A percentile compares a stretch with the other conserved stretches of the same genome.
phyloP scores from a whole-genome alignment of 805 yeast species.

The Lachancea nothofagi region DNA sequence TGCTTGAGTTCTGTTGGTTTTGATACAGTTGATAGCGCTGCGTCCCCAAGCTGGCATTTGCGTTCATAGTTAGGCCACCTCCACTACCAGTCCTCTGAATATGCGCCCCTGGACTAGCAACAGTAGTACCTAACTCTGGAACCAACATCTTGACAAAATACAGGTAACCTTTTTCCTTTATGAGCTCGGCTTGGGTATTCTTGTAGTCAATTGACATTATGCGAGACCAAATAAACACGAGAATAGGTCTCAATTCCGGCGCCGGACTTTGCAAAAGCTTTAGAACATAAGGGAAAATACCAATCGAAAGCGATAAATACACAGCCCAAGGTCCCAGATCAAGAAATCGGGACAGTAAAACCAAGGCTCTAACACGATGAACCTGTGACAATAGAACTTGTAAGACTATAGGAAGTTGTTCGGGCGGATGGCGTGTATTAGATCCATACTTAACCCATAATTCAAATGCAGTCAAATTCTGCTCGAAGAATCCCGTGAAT shows the following conservation, averaged over 20 bases:
- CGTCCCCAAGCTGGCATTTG: conserved; percentile 15
- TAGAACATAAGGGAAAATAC: conserved; percentile 91
- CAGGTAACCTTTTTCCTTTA: conserved; percentile 84
- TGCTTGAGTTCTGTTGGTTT: conserved; percentile 8
- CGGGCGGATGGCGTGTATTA: conserved; percentile 80
- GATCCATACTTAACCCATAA: conserved; percentile 92
- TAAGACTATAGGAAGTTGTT: conserved; percentile 87
- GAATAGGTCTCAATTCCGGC: conserved; percentile 86
- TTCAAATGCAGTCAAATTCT: conserved; percentile 92
- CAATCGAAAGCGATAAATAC: conserved; percentile 83
- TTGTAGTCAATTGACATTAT: conserved; percentile 92
- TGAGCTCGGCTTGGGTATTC: conserved; percentile 84
- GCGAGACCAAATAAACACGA: conserved; percentile 96
- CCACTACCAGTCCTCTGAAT: conserved; percentile 15
- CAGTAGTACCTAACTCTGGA: conserved; percentile 31
- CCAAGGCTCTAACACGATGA: conserved; percentile 84
- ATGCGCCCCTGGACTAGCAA: conserved; percentile 7
- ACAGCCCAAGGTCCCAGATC: conserved; percentile 99
- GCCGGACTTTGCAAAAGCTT: conserved; percentile 91
- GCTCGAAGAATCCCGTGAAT: conserved; percentile 92
- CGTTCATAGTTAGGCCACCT: conserved; percentile 22
- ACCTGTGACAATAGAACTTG: conserved; percentile 93
- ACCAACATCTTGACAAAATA: conserved; percentile 80
- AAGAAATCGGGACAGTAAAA: conserved; percentile 73
- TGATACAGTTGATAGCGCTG: conserved; percentile 18